Percentiles rank a stretch among this genome's conserved stretches.
Conservation (phyloP, 2,329 filamentous ascomycete genomes). For the Calonectria pseudoreteaudii region DNA sequence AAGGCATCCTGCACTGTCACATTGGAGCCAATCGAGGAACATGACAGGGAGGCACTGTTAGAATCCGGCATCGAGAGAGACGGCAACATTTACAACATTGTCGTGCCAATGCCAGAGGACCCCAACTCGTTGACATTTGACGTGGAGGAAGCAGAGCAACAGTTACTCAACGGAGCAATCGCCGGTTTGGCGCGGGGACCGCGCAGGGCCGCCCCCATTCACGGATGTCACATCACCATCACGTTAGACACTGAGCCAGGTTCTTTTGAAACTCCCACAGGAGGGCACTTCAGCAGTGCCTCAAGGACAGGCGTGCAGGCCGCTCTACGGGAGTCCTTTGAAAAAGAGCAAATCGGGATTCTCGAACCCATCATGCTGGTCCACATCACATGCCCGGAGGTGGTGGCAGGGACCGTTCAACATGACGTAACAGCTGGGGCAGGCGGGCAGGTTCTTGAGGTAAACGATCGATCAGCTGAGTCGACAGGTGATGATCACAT, state of each 20-base stretch:
- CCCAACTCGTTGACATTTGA: slow-evolving; percentile 63
- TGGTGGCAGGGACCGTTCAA: slow-evolving; percentile 82
- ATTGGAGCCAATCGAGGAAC: slow-evolving; percentile 70
- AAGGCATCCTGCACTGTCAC: slow-evolving; percentile 80
- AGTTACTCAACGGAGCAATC: slow-evolving; percentile 82
- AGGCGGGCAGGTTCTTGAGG: slow-evolving; percentile 78
- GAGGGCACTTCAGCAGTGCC: slow-evolving; percentile 75
- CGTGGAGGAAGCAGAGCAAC: slow-evolving; percentile 62
- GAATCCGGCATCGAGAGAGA: slow-evolving; percentile 67
- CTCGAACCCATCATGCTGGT: slow-evolving; percentile 96
- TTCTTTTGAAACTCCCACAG: slow-evolving; percentile 66
- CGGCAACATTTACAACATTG: slow-evolving; percentile 76
- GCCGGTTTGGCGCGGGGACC: slow-evolving; percentile 90
- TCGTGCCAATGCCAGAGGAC: slow-evolving; percentile 61
- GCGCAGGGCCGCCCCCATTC: slow-evolving; percentile 81
- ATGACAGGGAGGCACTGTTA: slow-evolving; percentile 52
- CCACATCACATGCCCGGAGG: slow-evolving; percentile 87
- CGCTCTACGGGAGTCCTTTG: slow-evolving; percentile 73
- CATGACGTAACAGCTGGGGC: slow-evolving; percentile 82
- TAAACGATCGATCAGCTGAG: slow-evolving; percentile 66
- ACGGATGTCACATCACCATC: slow-evolving; percentile 78
- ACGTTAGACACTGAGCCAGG: slow-evolving; percentile 74
- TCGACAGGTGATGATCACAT: slow-evolving; percentile 60
- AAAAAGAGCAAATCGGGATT: slow-evolving; percentile 69
- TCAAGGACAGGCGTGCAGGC: slow-evolving; percentile 72